phyloP scores from a whole-genome alignment of 2,329 filamentous ascomycete genomes.

The Plenodomus biglobosus region DNA sequence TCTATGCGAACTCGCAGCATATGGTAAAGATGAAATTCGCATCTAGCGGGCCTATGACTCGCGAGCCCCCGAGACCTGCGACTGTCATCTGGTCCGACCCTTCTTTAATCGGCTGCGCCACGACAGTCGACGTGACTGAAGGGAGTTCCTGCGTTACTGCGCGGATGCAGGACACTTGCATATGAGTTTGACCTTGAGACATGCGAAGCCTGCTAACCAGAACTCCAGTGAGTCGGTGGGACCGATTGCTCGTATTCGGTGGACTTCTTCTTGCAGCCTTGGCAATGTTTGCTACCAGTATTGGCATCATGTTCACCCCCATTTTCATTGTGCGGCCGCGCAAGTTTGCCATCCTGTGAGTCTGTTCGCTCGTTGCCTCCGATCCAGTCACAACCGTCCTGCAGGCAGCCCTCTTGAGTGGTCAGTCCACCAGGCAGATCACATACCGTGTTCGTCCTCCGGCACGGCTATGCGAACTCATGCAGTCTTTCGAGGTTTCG shows the following conservation, averaged over 20 bases:
- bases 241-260: constrained; percentile 87
- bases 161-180: constrained; percentile 44
- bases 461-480: constrained; percentile 36
- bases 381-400: constrained; percentile 17
- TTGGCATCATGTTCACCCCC: constrained; percentile 74
- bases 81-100: constrained; percentile 33
- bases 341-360: constrained; percentile 98
- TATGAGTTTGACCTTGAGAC: constrained; percentile 29
- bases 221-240: constrained; percentile 87
- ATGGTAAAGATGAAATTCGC: constrained; percentile 26
- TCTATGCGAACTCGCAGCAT: constrained; percentile 13
- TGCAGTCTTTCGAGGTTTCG: constrained; percentile 21
- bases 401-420: constrained; percentile 19
- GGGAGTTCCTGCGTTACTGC: constrained; percentile 49
- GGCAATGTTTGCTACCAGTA: constrained; percentile 91
- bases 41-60: constrained; percentile 11
- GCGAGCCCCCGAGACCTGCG: constrained; percentile 8
- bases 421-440: constrained; percentile 26
- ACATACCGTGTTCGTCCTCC: constrained; percentile 28
- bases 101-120: constrained; percentile 29
- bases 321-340: constrained; percentile 76
- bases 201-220: constrained; percentile 35
- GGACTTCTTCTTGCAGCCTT: constrained; percentile 52
- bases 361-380: constrained; percentile 42
- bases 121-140: constrained; percentile 32